These are phyloP conservation scores for Tylopilus orsonianus DNA, from an alignment of 1,284 basidiomycete species.

Conservation along the genomic window DNA sequence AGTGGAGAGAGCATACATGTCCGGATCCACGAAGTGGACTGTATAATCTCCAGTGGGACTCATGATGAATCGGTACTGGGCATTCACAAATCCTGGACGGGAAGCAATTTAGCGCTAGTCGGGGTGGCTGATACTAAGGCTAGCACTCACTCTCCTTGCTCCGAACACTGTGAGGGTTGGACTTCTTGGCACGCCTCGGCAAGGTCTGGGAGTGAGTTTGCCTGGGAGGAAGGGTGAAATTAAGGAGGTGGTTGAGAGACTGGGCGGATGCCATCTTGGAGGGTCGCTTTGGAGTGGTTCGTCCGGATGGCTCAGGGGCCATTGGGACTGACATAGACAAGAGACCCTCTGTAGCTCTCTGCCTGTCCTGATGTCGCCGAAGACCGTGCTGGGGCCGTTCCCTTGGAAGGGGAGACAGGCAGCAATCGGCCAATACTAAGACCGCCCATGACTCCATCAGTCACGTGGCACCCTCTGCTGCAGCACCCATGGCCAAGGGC, in stretches of 20 bases:
- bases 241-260: constrained; percentile 76
- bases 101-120: constrained; percentile 10
- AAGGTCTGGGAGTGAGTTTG: constrained; percentile 57
- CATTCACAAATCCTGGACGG: constrained; percentile 81
- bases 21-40: constrained; percentile 92
- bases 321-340: constrained; percentile 35
- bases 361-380: neutral
- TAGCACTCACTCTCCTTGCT: constrained; percentile 80
- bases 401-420: constrained; percentile 32
- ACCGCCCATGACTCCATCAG: constrained; percentile 25
- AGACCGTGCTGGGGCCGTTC: no score
- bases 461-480: constrained; percentile 24
- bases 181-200: constrained; percentile 74
- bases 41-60: constrained; percentile 91
- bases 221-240: constrained; percentile 81
- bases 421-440: constrained; percentile 14
- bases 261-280: constrained; percentile 67
- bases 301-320: constrained; percentile 39
- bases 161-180: constrained; percentile 63
- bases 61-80: constrained; percentile 92
- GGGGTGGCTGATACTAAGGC: constrained; percentile 10
- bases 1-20: constrained; percentile 63
- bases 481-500: constrained; percentile 68
- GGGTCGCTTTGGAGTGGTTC: constrained; percentile 51
- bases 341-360: neutral